A percentile compares a stretch with the other conserved stretches of the same genome.
Evolutionary conservation across 257 asterid genomes (phyloP).

Genomic region (Solanum gandarillasii): DNA sequence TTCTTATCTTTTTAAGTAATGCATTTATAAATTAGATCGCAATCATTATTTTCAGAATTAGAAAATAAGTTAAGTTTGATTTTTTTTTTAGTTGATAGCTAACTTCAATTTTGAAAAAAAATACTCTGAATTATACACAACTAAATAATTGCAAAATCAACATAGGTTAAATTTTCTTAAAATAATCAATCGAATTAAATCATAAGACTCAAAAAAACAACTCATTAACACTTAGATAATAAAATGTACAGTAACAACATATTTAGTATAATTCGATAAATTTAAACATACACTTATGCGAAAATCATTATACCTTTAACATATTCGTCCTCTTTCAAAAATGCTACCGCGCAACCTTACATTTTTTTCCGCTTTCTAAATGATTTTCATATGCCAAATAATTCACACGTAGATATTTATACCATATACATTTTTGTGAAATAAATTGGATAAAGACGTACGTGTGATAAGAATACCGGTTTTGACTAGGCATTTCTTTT

Average conservation of each 20-base stretch:
- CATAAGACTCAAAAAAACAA: not conserved
- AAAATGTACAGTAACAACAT: too few species aligned
- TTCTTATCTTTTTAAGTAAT: not conserved
- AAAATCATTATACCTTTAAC: not conserved
- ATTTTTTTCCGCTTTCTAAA: not conserved
- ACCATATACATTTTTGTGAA: too few species aligned
- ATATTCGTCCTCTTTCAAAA: rapidly evolving
- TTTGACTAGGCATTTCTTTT: not conserved
- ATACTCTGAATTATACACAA: too few species aligned
- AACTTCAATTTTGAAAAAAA: too few species aligned
- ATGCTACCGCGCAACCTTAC: not conserved
- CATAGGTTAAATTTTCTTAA: too few species aligned
- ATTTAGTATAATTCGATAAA: too few species aligned
- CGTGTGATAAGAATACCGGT: not conserved
- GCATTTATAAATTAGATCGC: not conserved
- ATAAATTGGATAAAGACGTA: not conserved
- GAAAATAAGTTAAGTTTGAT: not conserved
- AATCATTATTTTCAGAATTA: too few species aligned
- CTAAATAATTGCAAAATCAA: too few species aligned
- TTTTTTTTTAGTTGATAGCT: too few species aligned
- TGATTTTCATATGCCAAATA: not conserved
- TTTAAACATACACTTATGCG: too few species aligned
- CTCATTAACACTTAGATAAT: not conserved
- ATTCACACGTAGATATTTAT: not conserved
- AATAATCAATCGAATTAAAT: too few species aligned